Percentiles rank a stretch among this genome's conserved stretches.
These are phyloP conservation scores for Yamadazyma ubonensis DNA, from an alignment of 805 yeast genomes.

Conservation along the genomic window DNA sequence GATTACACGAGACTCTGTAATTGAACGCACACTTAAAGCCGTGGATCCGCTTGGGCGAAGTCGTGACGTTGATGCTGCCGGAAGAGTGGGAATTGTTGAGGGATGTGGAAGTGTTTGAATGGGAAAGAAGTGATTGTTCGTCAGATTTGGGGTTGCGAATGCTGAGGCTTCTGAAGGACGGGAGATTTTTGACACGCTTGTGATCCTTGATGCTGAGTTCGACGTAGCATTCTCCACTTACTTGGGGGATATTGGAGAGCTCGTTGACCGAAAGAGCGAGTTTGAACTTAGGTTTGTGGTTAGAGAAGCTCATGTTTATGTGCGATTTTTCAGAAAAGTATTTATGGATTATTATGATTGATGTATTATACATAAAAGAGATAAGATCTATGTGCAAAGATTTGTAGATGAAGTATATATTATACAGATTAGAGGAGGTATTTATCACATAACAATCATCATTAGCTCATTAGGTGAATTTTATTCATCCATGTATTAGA, in stretches of 20 bases:
- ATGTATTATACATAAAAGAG: no score
- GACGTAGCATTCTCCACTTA: conserved; percentile 64
- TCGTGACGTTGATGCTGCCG: conserved; percentile 25
- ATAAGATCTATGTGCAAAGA: no score
- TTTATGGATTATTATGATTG: no score
- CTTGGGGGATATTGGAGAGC: conserved; percentile 80
- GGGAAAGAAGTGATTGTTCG: neutral
- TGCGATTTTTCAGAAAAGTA: no score
- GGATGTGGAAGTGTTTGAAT: neutral
- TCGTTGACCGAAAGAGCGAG: conserved; percentile 61
- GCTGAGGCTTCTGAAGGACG: conserved; percentile 18
- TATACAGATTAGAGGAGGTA: no score
- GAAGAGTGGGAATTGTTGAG: conserved; percentile 15
- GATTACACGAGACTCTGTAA: conserved; percentile 32
- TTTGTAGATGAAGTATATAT: no score
- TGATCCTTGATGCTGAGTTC: conserved; percentile 62
- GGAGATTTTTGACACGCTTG: conserved; percentile 15
- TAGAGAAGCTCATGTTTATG: conserved; percentile 4
- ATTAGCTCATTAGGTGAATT: no score
- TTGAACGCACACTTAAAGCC: conserved; percentile 41
- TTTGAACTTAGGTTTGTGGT: conserved; percentile 56
- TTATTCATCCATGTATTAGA: no score
- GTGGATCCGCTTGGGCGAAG: conserved; percentile 33
- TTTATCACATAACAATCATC: no score
- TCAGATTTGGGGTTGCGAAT: neutral